Evolutionary conservation across 768 basidiomycete species (phyloP), one percentile per base, ranked within the genome.

Genomic region (Boletus rubroflammeus): DNA sequence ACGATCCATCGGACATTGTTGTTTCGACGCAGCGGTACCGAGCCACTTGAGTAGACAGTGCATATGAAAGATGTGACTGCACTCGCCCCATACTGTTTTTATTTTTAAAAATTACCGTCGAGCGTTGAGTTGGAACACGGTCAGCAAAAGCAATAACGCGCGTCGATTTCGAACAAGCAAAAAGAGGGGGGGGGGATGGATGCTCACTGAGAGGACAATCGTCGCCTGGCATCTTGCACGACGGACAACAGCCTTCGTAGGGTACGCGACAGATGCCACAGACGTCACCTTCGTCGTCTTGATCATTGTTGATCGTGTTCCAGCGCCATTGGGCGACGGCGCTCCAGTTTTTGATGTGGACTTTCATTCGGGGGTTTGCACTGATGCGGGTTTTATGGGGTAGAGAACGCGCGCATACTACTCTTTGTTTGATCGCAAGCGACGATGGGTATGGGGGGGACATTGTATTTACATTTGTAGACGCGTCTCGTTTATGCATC

Each of bases 1-100:
- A 29, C 97, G 79, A 67, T 98, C 96, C 93, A 99, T 95, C n/a
- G 97, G 97, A 77, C 97, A 99, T 62, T 95, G 93, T 62, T 89
- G 86, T 69, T 98, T 98, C 34, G 90, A 94, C 14, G 90, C 84
- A 5, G 83, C 75, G 0, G 94, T 95, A 4, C 86, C 86, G 55
- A 98, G 83, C 97, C 97, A 99, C 70, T 98, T 97, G 59, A 96
- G 78, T 13, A 99, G 74, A 72, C 96, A 98, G 69, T 99, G 96
- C 92, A 98, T 94, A 68, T 99, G 97, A 66, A 98, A 99, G 53
- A 97, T 85, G 68, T 98, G 97, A 6, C 85, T 92, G 67, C 96
- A 99, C 73, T 97, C 87, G 32, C 97, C 97, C 92, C 94, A 98
- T 50, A 98, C 96, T 47, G 4, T 25, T 25, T 25, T 25, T 25